Conservation (phyloP, 2,329 filamentous ascomycete genomes). For the Pseudovirgaria hyperparasitica region DNA sequence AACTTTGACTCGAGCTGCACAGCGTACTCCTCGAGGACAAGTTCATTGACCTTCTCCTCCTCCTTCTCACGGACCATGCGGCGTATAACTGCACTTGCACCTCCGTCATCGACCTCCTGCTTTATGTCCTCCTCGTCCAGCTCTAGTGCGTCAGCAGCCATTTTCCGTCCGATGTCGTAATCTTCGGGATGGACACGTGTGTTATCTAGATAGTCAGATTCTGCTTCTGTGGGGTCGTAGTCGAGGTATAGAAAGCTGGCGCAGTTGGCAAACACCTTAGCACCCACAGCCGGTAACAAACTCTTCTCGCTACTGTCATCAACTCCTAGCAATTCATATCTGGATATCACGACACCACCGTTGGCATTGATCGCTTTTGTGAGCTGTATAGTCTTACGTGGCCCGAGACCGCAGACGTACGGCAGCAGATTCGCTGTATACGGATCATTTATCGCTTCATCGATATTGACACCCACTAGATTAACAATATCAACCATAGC, state of each 20-base stretch:
- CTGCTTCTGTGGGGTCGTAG: slow-evolving; percentile 68
- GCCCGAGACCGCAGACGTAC: slow-evolving; percentile 82
- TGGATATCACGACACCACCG: slow-evolving; percentile 48
- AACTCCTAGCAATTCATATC: slow-evolving; percentile 46
- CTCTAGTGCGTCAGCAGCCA: slow-evolving; percentile 93
- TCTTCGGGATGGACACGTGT: slow-evolving; percentile 97
- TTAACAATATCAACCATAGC: slow-evolving; percentile 99
- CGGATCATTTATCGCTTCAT: slow-evolving; percentile 70
- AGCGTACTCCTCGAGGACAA: slow-evolving; percentile 93
- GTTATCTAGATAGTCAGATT: slow-evolving; percentile 87
- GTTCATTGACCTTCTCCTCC: slow-evolving; percentile 88
- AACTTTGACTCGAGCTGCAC: slow-evolving; percentile 90
- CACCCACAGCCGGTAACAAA: slow-evolving; percentile 67
- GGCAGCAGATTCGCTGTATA: slow-evolving; percentile 81
- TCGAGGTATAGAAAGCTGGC: slow-evolving; percentile 89
- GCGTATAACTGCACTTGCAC: slow-evolving; percentile 77
- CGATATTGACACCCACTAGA: slow-evolving; percentile 87
- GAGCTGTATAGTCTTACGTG: slow-evolving; percentile 74
- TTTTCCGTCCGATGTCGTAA: slow-evolving; percentile 94
- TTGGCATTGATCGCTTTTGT: slow-evolving; percentile 87
- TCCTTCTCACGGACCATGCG: slow-evolving; percentile 92
- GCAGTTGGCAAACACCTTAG: slow-evolving; percentile 91
- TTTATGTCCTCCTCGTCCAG: slow-evolving; percentile 97
- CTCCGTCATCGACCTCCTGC: slow-evolving; percentile 81
- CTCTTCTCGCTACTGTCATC: slow-evolving; percentile 18